Base-by-base conservation (phyloP, 2,329 filamentous ascomycete genomes). In the Claviceps sp. region DNA sequence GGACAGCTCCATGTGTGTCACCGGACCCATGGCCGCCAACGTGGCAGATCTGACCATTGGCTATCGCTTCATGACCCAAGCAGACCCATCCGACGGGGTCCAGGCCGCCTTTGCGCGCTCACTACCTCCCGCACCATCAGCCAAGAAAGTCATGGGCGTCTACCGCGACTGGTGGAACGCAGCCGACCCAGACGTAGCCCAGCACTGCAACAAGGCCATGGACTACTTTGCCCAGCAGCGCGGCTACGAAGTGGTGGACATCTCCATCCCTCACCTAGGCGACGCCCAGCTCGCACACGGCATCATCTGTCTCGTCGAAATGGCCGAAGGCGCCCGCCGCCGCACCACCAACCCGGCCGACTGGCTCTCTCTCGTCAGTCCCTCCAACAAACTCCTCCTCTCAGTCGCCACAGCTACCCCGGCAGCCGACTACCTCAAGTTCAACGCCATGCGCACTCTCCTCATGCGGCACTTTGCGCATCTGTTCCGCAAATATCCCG, bases 1-100 rank as follows among this genome's bases (percentile, higher is more conserved):
- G 65, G 71, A 71, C 59, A 74, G 72, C 51, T 74, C 72, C 51
- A 73, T 80, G 61, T 75, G 73, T 52, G 84, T 93, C 16, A 72
- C 79, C 6, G 87, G 88, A 0, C 89, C 90, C 7, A 77, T 95
- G 60, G 85, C 87, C 16, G 76, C 80, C 47, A 91, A 77, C 51
- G 86, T 86, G 56, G 73, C 82, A 38, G 90, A 95, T 61, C 77
- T 96, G 5, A 84, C 85, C 55, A 74, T 89, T 50, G 84, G 86
- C n/a, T 96, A 93, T 70, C 82, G 86, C 48, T 65, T 86, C 59
- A 88, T 94, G 77, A 77, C 86, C 2, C 76, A 81, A 50, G 85
- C 88, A 0, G 78, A 95, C 60, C 78, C 83, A 0, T 67, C 73
- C 2, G 76, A 84, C 62, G 70, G 75, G 0, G 67, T 75, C 7